Conservation (phyloP, 352 stramenopile genomes). For the Phytophthora pluvialis region DNA sequence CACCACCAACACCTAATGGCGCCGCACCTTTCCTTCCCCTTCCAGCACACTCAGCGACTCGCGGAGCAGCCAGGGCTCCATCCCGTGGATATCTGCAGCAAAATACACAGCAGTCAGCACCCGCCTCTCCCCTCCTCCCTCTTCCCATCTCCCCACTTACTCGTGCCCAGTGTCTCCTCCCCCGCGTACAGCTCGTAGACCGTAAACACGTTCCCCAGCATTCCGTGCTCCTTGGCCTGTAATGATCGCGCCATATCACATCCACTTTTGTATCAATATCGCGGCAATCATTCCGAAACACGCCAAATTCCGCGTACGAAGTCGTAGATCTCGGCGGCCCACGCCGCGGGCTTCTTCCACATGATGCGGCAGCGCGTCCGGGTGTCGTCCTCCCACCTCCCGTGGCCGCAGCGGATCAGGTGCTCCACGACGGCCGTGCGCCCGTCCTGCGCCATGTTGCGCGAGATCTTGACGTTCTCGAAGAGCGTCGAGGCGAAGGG, state of each 20-base stretch:
- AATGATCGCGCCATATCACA: conserved; percentile 24
- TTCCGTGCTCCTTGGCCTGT: conserved; percentile 71
- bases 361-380: conserved; percentile 83
- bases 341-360: conserved; percentile 86
- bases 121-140: not conserved
- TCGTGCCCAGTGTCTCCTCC: conserved; percentile 80
- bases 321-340: conserved; percentile 86
- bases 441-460: conserved; percentile 78
- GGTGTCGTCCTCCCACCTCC: conserved; percentile 82
- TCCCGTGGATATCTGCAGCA: conserved; percentile 69
- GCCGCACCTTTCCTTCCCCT: conserved; percentile 70
- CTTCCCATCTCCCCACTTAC: conserved; percentile 36
- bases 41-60: conserved; percentile 81
- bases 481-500: conserved; percentile 74
- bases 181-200: conserved; percentile 88
- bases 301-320: conserved; percentile 54
- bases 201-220: conserved; percentile 86
- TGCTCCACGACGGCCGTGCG: conserved; percentile 76
- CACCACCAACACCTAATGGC: not conserved
- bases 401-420: conserved; percentile 79
- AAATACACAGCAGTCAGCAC: conserved; percentile 7
- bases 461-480: conserved; percentile 86
- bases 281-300: conserved; percentile 24
- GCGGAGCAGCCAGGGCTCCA: conserved; percentile 85
- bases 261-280: not conserved